Evolutionary conservation across 2,329 filamentous ascomycete genomes (phyloP).

Genomic region (Aureobasidium sp.): DNA sequence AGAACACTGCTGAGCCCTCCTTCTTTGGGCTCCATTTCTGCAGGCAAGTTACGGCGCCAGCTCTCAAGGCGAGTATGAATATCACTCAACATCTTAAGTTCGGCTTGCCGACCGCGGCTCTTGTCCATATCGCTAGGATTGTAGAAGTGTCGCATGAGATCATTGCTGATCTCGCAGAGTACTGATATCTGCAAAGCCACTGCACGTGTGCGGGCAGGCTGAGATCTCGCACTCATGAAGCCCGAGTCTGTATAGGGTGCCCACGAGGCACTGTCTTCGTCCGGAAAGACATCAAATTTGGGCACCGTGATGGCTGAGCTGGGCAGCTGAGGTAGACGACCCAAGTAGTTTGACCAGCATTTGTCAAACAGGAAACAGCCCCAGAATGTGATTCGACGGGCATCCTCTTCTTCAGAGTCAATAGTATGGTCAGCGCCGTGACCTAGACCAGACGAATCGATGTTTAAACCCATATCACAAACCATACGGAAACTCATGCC

Average conservation of each 20-base stretch:
- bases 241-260: conserved; percentile 82
- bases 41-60: conserved; percentile 78
- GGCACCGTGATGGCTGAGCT: conserved; percentile 73
- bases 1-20: conserved; percentile 79
- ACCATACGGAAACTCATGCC: conserved; percentile 99
- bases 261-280: conserved; percentile 81
- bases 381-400: conserved; percentile 89
- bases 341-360: conserved; percentile 96
- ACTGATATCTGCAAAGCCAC: conserved; percentile 73
- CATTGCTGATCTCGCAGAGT: conserved; percentile 88
- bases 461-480: conserved; percentile 83
- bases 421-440: conserved; percentile 51
- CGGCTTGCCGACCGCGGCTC: conserved; percentile 64
- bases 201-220: conserved; percentile 76
- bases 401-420: conserved; percentile 79
- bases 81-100: conserved; percentile 88
- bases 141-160: conserved; percentile 84
- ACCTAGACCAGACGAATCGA: conserved; percentile 64
- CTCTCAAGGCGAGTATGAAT: conserved; percentile 82
- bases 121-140: conserved; percentile 55
- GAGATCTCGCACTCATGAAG: conserved; percentile 62
- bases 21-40: conserved; percentile 82
- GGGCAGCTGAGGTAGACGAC: conserved; percentile 79
- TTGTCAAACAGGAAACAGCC: conserved; percentile 98
- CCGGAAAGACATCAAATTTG: conserved; percentile 84